Base-by-base conservation (phyloP, 148 eudicot species). In the Arbutus unedo region DNA sequence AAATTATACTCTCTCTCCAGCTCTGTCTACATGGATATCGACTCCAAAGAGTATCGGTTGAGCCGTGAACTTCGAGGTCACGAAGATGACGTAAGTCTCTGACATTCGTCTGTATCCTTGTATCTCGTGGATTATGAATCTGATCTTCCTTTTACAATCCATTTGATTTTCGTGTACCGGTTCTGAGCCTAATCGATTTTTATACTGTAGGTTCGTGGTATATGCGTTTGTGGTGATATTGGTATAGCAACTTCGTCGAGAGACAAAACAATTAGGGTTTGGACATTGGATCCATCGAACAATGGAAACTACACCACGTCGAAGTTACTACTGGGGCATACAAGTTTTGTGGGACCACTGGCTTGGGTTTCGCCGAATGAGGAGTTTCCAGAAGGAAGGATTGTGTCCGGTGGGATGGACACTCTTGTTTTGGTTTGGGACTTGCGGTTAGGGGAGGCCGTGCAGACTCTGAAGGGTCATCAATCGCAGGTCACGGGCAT, bases 381-480 rank as follows among this genome's bases (percentile, higher is more conserved):
- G 81, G 93, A 90, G 87, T 90, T 92, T 59, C 94, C 94, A 0
- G 93, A 90, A 82, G 99, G 99, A 15, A 89, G 92, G 74, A 71
- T 96, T 70, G 92, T 96, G 55, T 96, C 98, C 0, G 99, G 99
- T 66, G 98, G 98, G 72, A 94, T 94, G 99, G 99, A 96, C 79
- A 94, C 93, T 23, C 82, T 91, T 83, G 91, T 90, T 47, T 54
- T 88, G 76, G 97, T 92, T 53, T 94, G 97, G 98, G 93, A 96
- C 86, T 80, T 96, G 88, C 90, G 84, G 56, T 90, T 87, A 49
- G 94, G 98, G 38, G 93, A 91, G 86, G 91, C 87, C 53, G 87
- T 85, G 25, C 94, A 90, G 81, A 83, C 83, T 19, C 73, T 93
- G 84, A 92, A 84, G 77, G 99, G 96, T 19, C 99, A 96, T 86